Evolutionary conservation across 306 rosid species (phyloP), one percentile per base, ranked within the genome.

Genomic region (Fragaria ananassa): DNA sequence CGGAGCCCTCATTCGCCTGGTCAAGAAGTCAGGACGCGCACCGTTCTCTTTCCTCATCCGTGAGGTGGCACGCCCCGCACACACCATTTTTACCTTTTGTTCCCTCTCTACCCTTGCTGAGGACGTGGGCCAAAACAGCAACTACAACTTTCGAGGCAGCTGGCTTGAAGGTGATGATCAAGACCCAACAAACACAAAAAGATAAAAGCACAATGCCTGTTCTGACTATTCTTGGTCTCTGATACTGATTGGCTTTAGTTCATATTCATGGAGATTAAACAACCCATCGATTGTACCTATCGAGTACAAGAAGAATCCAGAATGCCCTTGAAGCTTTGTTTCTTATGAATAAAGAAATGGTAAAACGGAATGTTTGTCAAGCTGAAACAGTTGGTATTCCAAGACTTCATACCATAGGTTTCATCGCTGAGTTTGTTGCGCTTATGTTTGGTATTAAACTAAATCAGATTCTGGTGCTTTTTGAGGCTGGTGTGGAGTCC

Each of bases 301-400:
- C 35, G 14, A 35, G 8, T n/a, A 49, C 50, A 45, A 54, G 41
- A 83, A 67, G 19, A 74, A 74, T 72, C 75, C 31, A 71, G 50
- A 75, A 79, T 70, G 74, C 6, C 71, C 41, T 74, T 41, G 68
- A 71, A 34, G 42, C 31, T 66, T 78, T 76, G 71, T 76, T 60
- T 54, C 54, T 21, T 42, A 37, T 35, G 65, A 74, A 73, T 56
- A 67, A 64, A 46, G 10, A 61, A 60, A 34, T 10, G 4, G 35
- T 15, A 53, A 51, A 1, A 25, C 6, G 27, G 35, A 23, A 19
- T 68, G 60, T 68, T 61, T 49, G 29, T 76, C 42, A 31, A 70
- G 34, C n/a, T 61, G 1, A 31, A 44, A 74, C 61, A 11, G 60
- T 62, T 61, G 15, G 41, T 23, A 25, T 10, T 71, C 31, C 64